These are phyloP conservation scores for Discostella stelligera DNA, from an alignment of 352 stramenopile genomes.

Conservation along the genomic window DNA sequence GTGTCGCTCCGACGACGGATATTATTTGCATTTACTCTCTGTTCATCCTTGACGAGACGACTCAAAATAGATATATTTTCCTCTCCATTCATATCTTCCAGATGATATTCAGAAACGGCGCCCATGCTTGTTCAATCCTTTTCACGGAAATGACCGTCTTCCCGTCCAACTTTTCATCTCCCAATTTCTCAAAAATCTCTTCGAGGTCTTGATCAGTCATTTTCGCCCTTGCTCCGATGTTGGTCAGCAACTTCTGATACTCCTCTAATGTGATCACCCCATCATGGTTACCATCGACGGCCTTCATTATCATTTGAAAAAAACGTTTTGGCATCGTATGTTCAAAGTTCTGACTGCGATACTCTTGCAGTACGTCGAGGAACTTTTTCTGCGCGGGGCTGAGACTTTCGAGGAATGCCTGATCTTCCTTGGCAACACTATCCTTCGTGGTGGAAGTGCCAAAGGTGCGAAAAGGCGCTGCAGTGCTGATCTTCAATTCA, in stretches of 20 bases:
- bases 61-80: no score
- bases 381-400: conserved; percentile 29
- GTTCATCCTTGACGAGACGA: no score
- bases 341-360: conserved; percentile 38
- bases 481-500: background rate
- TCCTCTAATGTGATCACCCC: conserved; percentile 38
- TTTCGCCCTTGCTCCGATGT: conserved; percentile 47
- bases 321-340: conserved; percentile 47
- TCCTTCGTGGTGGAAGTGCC: background rate
- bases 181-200: background rate
- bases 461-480: background rate
- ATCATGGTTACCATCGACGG: conserved; percentile 48
- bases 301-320: conserved; percentile 44
- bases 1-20: no score
- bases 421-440: background rate
- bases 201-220: conserved; percentile 43
- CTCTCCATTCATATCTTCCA: background rate
- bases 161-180: background rate
- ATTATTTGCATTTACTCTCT: no score
- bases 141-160: background rate
- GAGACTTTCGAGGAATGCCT: conserved; percentile 2
- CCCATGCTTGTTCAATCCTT: conserved; percentile 6
- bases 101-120: conserved; percentile 8
- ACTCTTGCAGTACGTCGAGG: conserved; percentile 32
- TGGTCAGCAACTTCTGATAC: conserved; percentile 36